These are phyloP conservation scores for Rhodotorula sp. DNA, from an alignment of 1,284 basidiomycete genomes.

Conservation along the genomic window DNA sequence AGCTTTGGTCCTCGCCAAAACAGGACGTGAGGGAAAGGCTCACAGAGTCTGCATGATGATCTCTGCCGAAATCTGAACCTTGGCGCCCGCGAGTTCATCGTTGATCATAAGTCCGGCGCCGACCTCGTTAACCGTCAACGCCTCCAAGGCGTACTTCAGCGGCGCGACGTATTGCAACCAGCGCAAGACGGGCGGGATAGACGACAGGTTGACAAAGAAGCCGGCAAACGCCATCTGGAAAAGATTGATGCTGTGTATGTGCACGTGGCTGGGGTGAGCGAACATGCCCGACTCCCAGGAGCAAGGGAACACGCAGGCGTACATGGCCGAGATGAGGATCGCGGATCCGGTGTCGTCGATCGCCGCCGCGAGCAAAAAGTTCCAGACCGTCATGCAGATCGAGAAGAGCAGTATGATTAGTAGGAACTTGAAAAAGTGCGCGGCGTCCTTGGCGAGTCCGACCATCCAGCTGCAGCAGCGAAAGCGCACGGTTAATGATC, in stretches of 20 bases:
- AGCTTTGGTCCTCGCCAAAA: conserved; percentile 62
- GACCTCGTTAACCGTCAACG: conserved; percentile 79
- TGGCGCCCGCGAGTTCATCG: conserved; percentile 75
- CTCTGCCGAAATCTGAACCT: conserved; percentile 69
- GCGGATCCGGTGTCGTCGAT: conserved; percentile 83
- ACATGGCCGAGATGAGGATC: conserved; percentile 62
- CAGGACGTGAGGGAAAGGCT: too few relatives aligned
- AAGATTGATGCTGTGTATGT: conserved; percentile 34
- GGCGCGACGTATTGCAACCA: conserved; percentile 70
- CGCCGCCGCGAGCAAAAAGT: conserved; percentile 76
- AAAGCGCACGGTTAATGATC: not conserved
- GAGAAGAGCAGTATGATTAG: conserved; percentile 73
- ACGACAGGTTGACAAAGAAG: conserved; percentile 53
- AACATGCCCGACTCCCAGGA: conserved; percentile 69
- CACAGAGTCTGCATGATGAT: conserved; percentile 79
- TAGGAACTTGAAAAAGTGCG: conserved; percentile 77
- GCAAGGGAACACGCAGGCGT: conserved; percentile 52
- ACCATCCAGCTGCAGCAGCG: conserved; percentile 71
- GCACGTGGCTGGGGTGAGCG: conserved; percentile 59
- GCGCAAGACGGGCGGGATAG: conserved; percentile 42
- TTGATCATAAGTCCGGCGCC: conserved; percentile 75
- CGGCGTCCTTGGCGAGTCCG: conserved; percentile 66
- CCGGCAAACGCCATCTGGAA: conserved; percentile 46
- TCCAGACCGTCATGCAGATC: conserved; percentile 77
- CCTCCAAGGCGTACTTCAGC: conserved; percentile 72